Conservation (phyloP, 306 rosid species). For the Castanospermum australe region DNA sequence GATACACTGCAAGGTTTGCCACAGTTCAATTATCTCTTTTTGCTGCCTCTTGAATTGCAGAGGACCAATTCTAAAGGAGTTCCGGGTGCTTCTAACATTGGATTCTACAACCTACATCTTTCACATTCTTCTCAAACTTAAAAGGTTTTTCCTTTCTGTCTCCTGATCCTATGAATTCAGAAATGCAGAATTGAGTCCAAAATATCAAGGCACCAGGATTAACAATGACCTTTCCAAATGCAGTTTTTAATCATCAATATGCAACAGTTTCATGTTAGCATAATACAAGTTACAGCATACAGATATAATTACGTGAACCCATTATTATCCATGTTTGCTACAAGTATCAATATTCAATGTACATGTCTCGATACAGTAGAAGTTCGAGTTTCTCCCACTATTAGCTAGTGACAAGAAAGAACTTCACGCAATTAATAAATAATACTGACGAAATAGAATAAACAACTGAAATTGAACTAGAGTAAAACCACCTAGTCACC, state of each 20-base stretch:
- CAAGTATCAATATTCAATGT: slow-evolving; percentile 1
- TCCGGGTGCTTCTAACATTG: slow-evolving; percentile 61
- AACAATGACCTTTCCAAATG: neutral
- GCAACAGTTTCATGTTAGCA: neutral
- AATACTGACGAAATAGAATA: neutral
- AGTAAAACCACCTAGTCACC: neutral
- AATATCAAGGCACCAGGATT: neutral
- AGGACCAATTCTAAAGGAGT: slow-evolving; percentile 74
- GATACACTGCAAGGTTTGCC: slow-evolving; percentile 91
- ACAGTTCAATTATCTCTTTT: slow-evolving; percentile 72
- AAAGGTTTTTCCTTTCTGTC: slow-evolving; percentile 34
- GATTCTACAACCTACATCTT: slow-evolving; percentile 59
- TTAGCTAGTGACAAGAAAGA: slow-evolving; percentile 5
- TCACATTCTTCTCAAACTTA: slow-evolving; percentile 41
- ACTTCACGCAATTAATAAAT: neutral
- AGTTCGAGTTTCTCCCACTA: neutral
- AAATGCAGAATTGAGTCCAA: slow-evolving; percentile 18
- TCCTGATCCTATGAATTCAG: slow-evolving; percentile 51
- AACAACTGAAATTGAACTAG: neutral
- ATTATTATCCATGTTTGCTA: neutral
- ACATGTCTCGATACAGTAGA: neutral
- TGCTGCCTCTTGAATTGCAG: slow-evolving; percentile 77
- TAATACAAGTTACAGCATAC: neutral
- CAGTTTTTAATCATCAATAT: slow-evolving; percentile 7
- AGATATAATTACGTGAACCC: neutral